phyloP scores from a whole-genome alignment of 1,284 basidiomycete genomes.

The Apiotrichum siamense region DNA sequence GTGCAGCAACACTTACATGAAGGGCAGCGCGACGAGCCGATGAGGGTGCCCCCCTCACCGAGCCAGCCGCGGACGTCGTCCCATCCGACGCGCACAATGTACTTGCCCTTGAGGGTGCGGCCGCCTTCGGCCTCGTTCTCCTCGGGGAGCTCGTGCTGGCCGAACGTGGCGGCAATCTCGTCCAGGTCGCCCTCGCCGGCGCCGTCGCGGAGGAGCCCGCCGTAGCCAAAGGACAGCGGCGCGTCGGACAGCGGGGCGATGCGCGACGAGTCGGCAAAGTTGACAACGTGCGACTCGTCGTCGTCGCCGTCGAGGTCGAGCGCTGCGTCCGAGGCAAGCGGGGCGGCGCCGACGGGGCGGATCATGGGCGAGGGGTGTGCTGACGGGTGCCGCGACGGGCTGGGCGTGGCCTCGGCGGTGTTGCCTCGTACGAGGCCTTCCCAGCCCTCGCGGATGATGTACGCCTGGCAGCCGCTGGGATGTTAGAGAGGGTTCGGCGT shows the following conservation, averaged over 20 bases:
- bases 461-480: slow-evolving; percentile 79
- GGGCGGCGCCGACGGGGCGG: slow-evolving; percentile 30
- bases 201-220: slow-evolving; percentile 79
- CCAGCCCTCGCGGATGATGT: slow-evolving; percentile 93
- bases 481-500: not conserved
- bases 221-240: slow-evolving; percentile 78
- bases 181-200: slow-evolving; percentile 63
- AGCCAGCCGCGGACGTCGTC: slow-evolving; percentile 97
- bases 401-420: slow-evolving; percentile 36
- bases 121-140: slow-evolving; percentile 48
- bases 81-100: slow-evolving; percentile 96
- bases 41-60: slow-evolving; percentile 90
- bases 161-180: slow-evolving; percentile 36
- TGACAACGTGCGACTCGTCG: slow-evolving; percentile 17
- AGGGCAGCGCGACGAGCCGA: slow-evolving; percentile 87
- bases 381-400: slow-evolving; percentile 20
- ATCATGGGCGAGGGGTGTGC: slow-evolving; percentile 26
- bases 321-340: slow-evolving; percentile 11
- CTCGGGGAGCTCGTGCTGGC: slow-evolving; percentile 30
- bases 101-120: slow-evolving; percentile 73
- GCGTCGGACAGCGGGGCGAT: slow-evolving; percentile 35
- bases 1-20: slow-evolving; percentile 51
- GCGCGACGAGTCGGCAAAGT: slow-evolving; percentile 26
- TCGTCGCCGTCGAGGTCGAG: slow-evolving; percentile 18
- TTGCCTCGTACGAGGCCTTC: slow-evolving; percentile 74